These are phyloP conservation scores for Debaryomyces hansenii DNA, from an alignment of 805 yeast genomes.

Conservation along the genomic window DNA sequence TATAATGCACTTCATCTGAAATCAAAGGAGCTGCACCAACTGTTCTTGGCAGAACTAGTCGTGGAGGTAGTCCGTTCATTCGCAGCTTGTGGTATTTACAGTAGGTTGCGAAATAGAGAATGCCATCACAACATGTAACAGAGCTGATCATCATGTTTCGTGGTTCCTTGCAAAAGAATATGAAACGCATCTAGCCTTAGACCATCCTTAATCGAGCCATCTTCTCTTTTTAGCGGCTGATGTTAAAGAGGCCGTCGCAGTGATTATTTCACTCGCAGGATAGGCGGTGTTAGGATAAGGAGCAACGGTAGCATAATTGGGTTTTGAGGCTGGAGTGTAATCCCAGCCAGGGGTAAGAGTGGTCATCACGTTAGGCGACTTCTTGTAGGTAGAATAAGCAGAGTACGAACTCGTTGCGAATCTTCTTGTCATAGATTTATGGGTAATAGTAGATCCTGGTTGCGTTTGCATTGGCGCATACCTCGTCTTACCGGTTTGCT, in stretches of 20 bases:
- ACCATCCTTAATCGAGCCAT: constrained; percentile 32
- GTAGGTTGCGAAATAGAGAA: no score
- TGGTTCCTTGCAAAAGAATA: no score
- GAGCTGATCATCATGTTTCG: no score
- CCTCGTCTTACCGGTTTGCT: constrained; percentile 75
- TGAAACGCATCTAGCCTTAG: no score
- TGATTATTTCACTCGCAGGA: constrained; percentile 56
- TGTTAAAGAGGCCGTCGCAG: constrained; percentile 34
- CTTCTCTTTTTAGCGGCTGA: constrained; percentile 35
- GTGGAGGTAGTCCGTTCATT: no score
- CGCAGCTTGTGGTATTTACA: no score
- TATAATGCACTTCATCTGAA: no score
- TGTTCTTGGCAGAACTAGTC: no score
- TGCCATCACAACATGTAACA: no score
- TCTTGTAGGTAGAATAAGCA: constrained; percentile 48
- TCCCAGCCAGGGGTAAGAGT: constrained; percentile 88
- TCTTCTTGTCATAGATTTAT: constrained; percentile 62
- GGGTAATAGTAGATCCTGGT: constrained; percentile 73
- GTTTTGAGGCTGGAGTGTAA: constrained; percentile 59
- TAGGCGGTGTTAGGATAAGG: constrained; percentile 65
- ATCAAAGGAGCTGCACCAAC: no score
- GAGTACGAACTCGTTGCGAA: constrained; percentile 66
- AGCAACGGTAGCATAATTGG: constrained; percentile 73
- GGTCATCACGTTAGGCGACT: constrained; percentile 48
- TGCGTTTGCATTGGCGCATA: constrained; percentile 94